Percentiles rank a stretch among this genome's conserved stretches.
Conservation (phyloP, 2,329 filamentous ascomycete genomes). For the Diaporthe sp. region DNA sequence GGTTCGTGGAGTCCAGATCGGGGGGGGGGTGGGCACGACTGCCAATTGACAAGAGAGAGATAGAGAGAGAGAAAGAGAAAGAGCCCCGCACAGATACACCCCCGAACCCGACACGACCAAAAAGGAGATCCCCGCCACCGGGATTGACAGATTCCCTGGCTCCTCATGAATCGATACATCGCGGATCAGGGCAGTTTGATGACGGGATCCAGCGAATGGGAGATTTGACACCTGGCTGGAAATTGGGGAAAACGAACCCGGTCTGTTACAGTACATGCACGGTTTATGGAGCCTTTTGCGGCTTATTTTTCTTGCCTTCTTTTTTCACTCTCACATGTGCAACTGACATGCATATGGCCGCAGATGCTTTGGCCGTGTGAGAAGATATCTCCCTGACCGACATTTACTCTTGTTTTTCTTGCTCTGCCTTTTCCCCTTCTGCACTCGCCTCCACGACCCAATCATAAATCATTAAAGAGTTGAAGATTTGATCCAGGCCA, state of each 20-base stretch:
- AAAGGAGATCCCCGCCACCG: conserved; percentile 25
- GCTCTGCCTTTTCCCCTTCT: neutral
- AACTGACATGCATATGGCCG: conserved; percentile 23
- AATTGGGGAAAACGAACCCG: conserved; percentile 7
- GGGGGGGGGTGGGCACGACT: neutral
- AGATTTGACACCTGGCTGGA: conserved; percentile 21
- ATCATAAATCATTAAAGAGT: neutral
- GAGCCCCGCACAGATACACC: conserved; percentile 12
- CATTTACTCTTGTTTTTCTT: conserved; percentile 18
- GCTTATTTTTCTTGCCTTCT: neutral
- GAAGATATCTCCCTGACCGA: conserved; percentile 27
- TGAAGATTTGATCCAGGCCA: neutral
- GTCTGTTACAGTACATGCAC: conserved; percentile 1
- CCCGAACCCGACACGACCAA: conserved; percentile 9
- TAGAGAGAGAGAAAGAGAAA: neutral
- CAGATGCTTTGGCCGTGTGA: conserved; percentile 6
- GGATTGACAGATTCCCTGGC: conserved; percentile 23
- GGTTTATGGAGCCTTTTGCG: neutral
- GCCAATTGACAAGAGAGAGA: neutral
- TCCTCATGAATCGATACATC: conserved; percentile 21
- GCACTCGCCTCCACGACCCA: neutral
- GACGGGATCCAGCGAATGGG: conserved; percentile 24
- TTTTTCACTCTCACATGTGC: neutral
- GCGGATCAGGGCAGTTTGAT: conserved; percentile 1
- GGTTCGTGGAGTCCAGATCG: neutral